These are phyloP conservation scores for Coniferiporia weirii DNA, from an alignment of 1,284 basidiomycete genomes.

Conservation along the genomic window DNA sequence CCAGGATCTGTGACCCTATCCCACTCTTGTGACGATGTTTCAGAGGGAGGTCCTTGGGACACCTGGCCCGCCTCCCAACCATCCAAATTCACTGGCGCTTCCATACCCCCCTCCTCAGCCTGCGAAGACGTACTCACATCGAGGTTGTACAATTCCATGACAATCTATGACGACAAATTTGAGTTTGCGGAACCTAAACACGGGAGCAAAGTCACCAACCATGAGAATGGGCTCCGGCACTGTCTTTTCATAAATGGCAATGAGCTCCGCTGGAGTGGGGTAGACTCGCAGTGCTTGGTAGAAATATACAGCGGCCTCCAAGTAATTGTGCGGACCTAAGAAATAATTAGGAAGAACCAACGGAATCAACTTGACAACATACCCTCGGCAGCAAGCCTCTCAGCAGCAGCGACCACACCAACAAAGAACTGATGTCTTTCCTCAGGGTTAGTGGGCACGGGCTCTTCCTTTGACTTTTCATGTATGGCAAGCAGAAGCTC, in stretches of 20 bases:
- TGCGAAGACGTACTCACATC: slow-evolving; percentile 74
- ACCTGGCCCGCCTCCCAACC: slow-evolving; percentile 53
- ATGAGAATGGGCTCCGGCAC: slow-evolving; percentile 85
- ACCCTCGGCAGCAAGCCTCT: slow-evolving; percentile 81
- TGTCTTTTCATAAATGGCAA: slow-evolving; percentile 91
- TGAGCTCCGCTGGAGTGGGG: slow-evolving; percentile 87
- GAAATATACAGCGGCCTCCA: slow-evolving; percentile 85
- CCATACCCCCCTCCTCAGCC: slow-evolving; percentile 28
- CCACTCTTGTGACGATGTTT: slow-evolving; percentile 82
- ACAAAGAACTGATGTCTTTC: slow-evolving; percentile 89
- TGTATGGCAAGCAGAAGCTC: slow-evolving; percentile 54
- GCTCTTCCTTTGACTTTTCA: slow-evolving; percentile 58
- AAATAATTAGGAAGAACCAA: background rate
- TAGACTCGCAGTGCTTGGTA: slow-evolving; percentile 93
- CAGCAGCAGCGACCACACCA: slow-evolving; percentile 82
- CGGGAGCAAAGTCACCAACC: slow-evolving; percentile 34
- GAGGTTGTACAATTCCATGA: slow-evolving; percentile 84
- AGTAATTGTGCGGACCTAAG: slow-evolving; percentile 68
- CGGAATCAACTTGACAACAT: slow-evolving; percentile 22
- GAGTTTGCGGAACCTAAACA: background rate
- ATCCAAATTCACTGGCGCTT: slow-evolving; percentile 31
- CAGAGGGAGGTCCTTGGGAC: slow-evolving; percentile 65
- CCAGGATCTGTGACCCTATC: slow-evolving; percentile 74
- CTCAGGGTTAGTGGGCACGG: slow-evolving; percentile 60
- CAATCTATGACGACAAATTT: slow-evolving; percentile 43